Evolutionary conservation across 768 basidiomycete species (phyloP).

Genomic region (Cystobasidium ongulense): DNA sequence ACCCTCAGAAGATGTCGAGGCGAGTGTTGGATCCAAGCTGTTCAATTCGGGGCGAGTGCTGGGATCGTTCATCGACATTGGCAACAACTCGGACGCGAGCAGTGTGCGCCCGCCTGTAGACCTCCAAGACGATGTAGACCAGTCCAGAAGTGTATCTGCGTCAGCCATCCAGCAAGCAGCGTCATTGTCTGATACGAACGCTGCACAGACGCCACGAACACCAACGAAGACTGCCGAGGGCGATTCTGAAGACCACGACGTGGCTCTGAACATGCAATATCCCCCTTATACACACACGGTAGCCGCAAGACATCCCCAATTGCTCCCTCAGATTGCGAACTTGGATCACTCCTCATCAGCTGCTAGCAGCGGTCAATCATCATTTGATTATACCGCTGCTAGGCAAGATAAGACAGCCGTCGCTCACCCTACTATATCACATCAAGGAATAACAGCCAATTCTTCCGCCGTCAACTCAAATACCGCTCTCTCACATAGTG

Average conservation of each 20-base stretch:
- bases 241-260: not conserved
- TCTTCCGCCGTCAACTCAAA: not conserved
- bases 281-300: not conserved
- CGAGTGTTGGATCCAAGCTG: not conserved
- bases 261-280: not conserved
- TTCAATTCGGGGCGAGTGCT: not conserved
- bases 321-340: not conserved
- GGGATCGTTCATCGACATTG: not conserved
- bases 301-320: not conserved
- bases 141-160: not conserved
- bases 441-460: not conserved
- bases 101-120: not conserved
- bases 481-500: not conserved
- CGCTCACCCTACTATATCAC: not conserved
- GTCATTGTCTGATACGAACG: not conserved
- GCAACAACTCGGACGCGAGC: not conserved
- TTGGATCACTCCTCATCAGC: not conserved
- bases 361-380: not conserved
- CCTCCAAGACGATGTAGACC: not conserved
- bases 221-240: too few species aligned
- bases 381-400: not conserved
- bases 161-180: not conserved
- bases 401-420: not conserved
- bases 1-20: not conserved
- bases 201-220: not conserved